Base-by-base conservation (phyloP, 108 stramenopile species). In the Cylindrotheca closterium region DNA sequence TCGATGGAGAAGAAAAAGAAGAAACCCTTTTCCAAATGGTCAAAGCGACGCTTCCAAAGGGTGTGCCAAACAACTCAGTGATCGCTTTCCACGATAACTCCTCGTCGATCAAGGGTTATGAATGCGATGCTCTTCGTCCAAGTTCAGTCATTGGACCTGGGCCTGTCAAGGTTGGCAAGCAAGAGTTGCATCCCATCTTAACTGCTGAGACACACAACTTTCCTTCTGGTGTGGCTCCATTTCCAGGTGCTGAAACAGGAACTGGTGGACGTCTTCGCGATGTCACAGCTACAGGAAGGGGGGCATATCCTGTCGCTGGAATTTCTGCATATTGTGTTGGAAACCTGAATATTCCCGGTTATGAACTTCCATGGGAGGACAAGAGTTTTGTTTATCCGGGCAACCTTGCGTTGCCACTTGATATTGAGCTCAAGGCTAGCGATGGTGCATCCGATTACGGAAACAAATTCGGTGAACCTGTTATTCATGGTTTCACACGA, bases 131-230 rank as follows among this genome's bases (percentile, higher is more conserved):
- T 7, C 74, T 89, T 18, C 60, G 52, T 33, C 93, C 93, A n/a
- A 62, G 63, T 4, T 55, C 64, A 4, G 80, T 89, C 2, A 66
- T 52, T 28, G 71, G 68, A 22, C 78, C 95, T 21, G 77, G 82
- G 1, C 65, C 85, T 28, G 78, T 94, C 57, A 65, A 69, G 25
- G 55, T 86, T 30, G 55, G 60, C 15, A 75, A 66, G 60, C 89
- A 88, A 64, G 79, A 74, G 19, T 63, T 75, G 55, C 98, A 98
- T 74, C 96, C 96, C 17, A 93, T 98, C 51, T 81, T 99, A 21
- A 99, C 99, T 26, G 99, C 99, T 4, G 99, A 99, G 77, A 99
- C 99, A 24, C 99, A 99, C 80, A 99, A 99, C 79, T 99, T 99
- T 59, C 99, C 99, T 24, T 96, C 88, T 50, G 99, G 95, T 30